These are phyloP conservation scores for Trichosporon asahii DNA, from an alignment of 1,284 basidiomycete species.

Conservation along the genomic window DNA sequence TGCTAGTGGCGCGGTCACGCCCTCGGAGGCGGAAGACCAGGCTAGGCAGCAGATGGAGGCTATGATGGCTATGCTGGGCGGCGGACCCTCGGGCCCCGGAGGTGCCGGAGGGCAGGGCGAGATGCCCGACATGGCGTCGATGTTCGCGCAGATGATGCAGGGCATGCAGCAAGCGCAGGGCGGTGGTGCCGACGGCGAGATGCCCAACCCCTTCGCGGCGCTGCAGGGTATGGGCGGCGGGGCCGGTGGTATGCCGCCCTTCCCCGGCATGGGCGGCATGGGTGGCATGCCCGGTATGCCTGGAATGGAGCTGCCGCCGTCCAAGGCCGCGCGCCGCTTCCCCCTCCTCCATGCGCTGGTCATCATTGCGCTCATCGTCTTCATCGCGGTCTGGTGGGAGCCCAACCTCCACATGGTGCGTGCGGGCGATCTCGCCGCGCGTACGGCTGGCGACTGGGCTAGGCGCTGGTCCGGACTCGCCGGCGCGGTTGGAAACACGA, in stretches of 20 bases:
- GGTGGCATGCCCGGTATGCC: slow-evolving; percentile 16
- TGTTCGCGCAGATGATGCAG: slow-evolving; percentile 34
- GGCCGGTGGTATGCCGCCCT: slow-evolving; percentile 14
- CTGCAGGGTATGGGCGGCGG: slow-evolving; percentile 1
- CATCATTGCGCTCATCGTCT: slow-evolving; percentile 39
- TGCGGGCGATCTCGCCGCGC: neutral
- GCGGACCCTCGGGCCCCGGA: slow-evolving; percentile 19
- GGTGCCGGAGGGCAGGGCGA: slow-evolving; percentile 27
- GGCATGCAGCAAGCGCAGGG: slow-evolving; percentile 29
- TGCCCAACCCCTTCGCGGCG: slow-evolving; percentile 22
- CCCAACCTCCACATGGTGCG: slow-evolving; percentile 34
- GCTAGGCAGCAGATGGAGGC: slow-evolving; percentile 39
- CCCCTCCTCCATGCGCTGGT: slow-evolving; percentile 45
- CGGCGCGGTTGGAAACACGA: slow-evolving; percentile 2
- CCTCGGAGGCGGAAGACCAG: slow-evolving; percentile 11
- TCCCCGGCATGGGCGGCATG: slow-evolving; percentile 25
- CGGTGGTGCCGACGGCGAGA: slow-evolving; percentile 23
- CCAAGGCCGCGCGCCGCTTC: slow-evolving; percentile 34
- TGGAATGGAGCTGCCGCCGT: neutral
- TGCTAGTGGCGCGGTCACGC: neutral
- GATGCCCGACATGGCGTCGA: slow-evolving; percentile 34
- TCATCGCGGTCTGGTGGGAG: slow-evolving; percentile 49
- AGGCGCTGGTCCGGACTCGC: slow-evolving; percentile 21
- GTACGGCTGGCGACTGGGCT: slow-evolving; percentile 14
- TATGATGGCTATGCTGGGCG: slow-evolving; percentile 42